A percentile compares a stretch with the other conserved stretches of the same genome.
These are phyloP conservation scores for Pythium phragmiticola DNA, from an alignment of 352 stramenopile species.

Conservation along the genomic window DNA sequence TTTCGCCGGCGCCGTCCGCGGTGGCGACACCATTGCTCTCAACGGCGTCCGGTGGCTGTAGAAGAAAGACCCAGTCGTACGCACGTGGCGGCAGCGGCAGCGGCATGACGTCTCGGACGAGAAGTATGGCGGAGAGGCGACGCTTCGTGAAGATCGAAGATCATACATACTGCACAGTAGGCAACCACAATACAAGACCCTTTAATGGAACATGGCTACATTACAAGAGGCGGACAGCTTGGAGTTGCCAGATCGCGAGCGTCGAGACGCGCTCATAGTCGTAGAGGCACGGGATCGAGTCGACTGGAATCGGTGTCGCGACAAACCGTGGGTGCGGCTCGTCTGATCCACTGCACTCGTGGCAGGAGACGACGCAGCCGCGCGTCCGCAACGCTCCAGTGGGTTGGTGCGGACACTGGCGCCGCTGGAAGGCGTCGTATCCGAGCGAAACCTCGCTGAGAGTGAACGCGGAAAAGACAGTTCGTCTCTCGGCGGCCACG, in stretches of 20 bases:
- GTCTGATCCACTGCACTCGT: slow-evolving; percentile 25
- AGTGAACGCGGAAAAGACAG: slow-evolving; percentile 54
- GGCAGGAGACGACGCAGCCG: slow-evolving; percentile 6
- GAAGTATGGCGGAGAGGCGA: not conserved
- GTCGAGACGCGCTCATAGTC: slow-evolving; percentile 47
- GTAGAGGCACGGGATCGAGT: slow-evolving; percentile 35
- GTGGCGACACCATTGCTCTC: not conserved
- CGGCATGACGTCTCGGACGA: slow-evolving; percentile 1
- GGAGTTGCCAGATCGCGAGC: slow-evolving; percentile 46
- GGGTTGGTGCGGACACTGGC: slow-evolving; percentile 36
- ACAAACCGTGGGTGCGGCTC: slow-evolving; percentile 30
- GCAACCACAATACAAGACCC: not conserved
- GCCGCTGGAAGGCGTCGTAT: slow-evolving; percentile 49
- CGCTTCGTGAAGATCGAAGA: not conserved
- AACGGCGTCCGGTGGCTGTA: not conserved
- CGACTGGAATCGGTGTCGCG: slow-evolving; percentile 23
- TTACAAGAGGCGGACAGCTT: slow-evolving; percentile 24
- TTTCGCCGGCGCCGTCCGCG: slow-evolving; percentile 28
- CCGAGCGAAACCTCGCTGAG: slow-evolving; percentile 52
- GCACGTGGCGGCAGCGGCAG: slow-evolving; percentile 1
- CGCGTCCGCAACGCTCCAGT: not conserved
- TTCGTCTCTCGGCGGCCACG: slow-evolving; percentile 44
- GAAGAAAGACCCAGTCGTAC: slow-evolving; percentile 21
- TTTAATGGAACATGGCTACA: slow-evolving; percentile 18
- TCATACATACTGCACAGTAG: not conserved